Percentiles rank a stretch among this genome's conserved stretches.
These are phyloP conservation scores for Colletotrichum costaricense DNA, from an alignment of 2,329 filamentous ascomycete genomes.

Conservation along the genomic window DNA sequence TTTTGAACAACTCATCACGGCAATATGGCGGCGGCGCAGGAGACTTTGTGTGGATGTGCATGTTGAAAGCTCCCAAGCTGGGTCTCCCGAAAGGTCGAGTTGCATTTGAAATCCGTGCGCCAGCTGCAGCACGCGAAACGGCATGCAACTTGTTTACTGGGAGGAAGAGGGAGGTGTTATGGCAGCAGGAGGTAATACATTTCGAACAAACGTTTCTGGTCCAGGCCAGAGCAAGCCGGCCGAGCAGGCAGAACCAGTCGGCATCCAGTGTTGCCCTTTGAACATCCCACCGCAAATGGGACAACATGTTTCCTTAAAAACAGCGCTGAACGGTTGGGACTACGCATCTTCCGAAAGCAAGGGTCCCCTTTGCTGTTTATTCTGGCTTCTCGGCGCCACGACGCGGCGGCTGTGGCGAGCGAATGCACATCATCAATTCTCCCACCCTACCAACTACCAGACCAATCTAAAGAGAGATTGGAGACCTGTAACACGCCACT, in stretches of 20 bases:
- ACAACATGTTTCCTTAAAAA: background rate
- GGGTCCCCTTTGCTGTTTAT: constrained; percentile 6
- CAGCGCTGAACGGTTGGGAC: background rate
- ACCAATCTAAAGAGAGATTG: constrained; percentile 7
- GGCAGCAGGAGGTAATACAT: constrained; percentile 22
- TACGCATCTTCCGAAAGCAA: background rate
- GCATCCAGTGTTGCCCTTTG: constrained; percentile 2
- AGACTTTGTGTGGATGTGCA: constrained; percentile 18
- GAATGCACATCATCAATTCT: constrained; percentile 21
- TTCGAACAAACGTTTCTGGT: constrained; percentile 9
- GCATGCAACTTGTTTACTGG: background rate
- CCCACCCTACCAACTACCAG: background rate
- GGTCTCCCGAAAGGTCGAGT: constrained; percentile 24
- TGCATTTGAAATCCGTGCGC: constrained; percentile 23
- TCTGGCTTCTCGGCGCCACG: constrained; percentile 10
- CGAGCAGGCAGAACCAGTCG: background rate
- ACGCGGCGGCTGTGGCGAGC: constrained; percentile 8
- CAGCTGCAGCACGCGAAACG: constrained; percentile 28
- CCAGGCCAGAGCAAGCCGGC: background rate
- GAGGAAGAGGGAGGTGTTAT: constrained; percentile 3
- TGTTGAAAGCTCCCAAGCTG: constrained; percentile 7
- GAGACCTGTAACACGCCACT: constrained; percentile 29
- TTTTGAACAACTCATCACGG: constrained; percentile 35
- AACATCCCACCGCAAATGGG: background rate
- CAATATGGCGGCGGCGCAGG: constrained; percentile 21